Evolutionary conservation across 257 asterid genomes (phyloP).

Genomic region (Solanum tarijense): DNA sequence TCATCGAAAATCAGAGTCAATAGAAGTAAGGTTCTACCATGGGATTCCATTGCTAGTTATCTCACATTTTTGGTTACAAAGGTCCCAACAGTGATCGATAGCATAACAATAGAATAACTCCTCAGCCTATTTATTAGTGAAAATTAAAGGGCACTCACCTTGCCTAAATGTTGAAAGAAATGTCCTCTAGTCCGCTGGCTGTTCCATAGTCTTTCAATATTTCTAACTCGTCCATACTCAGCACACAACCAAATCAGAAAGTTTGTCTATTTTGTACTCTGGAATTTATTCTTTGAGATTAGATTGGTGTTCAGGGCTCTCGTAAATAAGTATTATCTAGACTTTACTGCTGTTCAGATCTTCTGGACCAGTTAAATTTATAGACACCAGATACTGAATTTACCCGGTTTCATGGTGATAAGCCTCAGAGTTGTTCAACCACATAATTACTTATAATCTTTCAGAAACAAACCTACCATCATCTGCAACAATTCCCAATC

Average conservation of each 20-base stretch:
- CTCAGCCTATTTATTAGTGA: neutral
- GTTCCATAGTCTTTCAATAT: neutral
- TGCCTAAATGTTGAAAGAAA: neutral
- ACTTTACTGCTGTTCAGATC: neutral
- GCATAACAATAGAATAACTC: neutral
- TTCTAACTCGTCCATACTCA: neutral
- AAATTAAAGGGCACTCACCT: neutral
- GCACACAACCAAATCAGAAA: neutral
- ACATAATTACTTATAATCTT: neutral
- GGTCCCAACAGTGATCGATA: neutral
- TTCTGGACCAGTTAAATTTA: neutral
- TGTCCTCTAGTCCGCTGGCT: neutral
- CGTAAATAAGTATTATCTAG: neutral
- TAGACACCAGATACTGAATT: neutral
- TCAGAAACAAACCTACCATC: constrained; percentile 42
- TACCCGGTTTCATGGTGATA: neutral
- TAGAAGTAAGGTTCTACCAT: neutral
- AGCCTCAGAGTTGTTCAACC: neutral
- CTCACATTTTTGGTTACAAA: neutral
- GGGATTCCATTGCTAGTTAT: neutral
- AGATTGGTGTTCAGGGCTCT: neutral
- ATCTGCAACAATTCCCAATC: constrained; percentile 76
- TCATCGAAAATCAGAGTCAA: neutral
- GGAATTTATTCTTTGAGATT: neutral
- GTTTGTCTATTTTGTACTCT: neutral